Conservation (phyloP, 441 rosid species). For the Melastoma candidum region DNA sequence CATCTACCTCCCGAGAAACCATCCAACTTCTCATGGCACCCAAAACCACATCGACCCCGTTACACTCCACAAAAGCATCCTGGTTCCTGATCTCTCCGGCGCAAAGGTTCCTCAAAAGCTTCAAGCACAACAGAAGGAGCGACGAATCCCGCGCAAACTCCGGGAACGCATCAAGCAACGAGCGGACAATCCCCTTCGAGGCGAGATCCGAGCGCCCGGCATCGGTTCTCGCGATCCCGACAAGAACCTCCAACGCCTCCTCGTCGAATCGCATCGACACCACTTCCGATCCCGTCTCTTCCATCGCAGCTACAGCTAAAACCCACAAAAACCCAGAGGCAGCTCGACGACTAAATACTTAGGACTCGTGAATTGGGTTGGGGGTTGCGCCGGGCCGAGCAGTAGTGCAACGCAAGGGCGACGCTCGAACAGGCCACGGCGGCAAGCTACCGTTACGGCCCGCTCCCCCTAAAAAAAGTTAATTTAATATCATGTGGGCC, state of each 20-base stretch:
- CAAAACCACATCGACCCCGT: constrained; percentile 33
- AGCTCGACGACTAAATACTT: no score
- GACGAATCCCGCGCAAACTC: constrained; percentile 24
- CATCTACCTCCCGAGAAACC: constrained; percentile 6
- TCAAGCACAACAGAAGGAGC: constrained; percentile 33
- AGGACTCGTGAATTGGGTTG: no score
- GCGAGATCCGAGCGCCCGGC: constrained; percentile 56
- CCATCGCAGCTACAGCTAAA: no score
- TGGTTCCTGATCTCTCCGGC: constrained; percentile 68
- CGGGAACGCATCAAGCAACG: constrained; percentile 31
- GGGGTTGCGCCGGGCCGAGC: no score
- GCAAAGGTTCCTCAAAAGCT: constrained; percentile 62
- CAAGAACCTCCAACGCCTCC: constrained; percentile 39
- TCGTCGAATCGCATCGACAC: background rate
- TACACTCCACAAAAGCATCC: constrained; percentile 32
- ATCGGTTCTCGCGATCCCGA: constrained; percentile 29
- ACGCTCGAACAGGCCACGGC: no score
- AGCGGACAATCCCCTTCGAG: constrained; percentile 34
- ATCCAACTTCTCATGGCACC: constrained; percentile 21
- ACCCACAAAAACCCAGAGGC: no score
- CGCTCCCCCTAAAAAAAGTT: no score
- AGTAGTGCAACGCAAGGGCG: no score
- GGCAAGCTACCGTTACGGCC: no score
- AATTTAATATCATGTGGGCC: no score
- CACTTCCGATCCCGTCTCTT: no score